Evolutionary conservation across 176 grass and related monocot species (phyloP).

Genomic region (Leersia perrieri): DNA sequence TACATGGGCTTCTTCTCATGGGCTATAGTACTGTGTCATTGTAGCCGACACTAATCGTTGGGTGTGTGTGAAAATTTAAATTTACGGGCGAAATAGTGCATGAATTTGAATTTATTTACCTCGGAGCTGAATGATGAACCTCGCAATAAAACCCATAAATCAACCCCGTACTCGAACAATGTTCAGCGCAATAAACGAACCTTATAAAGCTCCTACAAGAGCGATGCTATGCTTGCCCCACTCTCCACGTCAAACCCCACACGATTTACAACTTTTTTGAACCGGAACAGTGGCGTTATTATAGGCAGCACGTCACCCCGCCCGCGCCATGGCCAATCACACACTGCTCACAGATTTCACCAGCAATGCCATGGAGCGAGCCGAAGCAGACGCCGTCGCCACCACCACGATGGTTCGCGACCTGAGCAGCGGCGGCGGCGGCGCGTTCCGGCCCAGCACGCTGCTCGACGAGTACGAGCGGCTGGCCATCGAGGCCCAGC

Average conservation of each 20-base stretch:
- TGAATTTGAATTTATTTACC: neutral
- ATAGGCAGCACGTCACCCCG: neutral
- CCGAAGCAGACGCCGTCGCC: neutral
- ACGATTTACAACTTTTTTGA: neutral
- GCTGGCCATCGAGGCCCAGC: constrained; percentile 44
- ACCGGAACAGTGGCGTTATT: constrained; percentile 15
- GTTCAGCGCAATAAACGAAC: neutral
- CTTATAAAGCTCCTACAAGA: neutral
- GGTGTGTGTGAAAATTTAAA: too few relatives aligned
- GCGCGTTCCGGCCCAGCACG: neutral
- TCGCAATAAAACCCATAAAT: too few relatives aligned
- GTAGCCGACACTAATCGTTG: too few relatives aligned
- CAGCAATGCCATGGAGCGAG: neutral
- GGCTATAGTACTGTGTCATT: too few relatives aligned
- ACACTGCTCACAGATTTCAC: neutral
- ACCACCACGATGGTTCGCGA: neutral
- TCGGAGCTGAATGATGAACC: too few relatives aligned
- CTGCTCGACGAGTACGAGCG: constrained; percentile 59
- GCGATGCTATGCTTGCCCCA: constrained; percentile 35
- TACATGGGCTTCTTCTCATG: neutral
- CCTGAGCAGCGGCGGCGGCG: constrained; percentile 17
- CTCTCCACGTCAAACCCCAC: constrained; percentile 35
- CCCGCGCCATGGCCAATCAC: neutral
- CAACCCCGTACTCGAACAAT: neutral
- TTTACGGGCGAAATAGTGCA: neutral